Evolutionary conservation across 345 rosid species (phyloP), one percentile per base, ranked within the genome.

Genomic region (Streptanthus diversifolius): DNA sequence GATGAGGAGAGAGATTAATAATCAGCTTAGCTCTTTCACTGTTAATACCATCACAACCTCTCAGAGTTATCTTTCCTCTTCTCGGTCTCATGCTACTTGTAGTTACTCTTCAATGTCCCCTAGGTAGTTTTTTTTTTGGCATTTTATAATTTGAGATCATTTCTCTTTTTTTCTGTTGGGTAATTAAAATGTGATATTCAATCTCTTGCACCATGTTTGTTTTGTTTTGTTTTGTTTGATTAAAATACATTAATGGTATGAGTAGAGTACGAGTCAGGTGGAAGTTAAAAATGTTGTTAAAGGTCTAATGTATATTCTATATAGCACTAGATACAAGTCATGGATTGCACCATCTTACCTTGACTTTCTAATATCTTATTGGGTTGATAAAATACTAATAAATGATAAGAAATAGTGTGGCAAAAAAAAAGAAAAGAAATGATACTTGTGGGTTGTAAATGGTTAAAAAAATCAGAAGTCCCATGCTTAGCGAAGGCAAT

Each of bases 101-200:
- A 90, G 96, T 77, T 78, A 85, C 73, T 90, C 98, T 3, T 82
- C 97, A 14, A 93, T 93, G 98, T 93, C 97, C 12, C 97, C 97
- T 41, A 85, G 98, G 82, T 90, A 83, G 72, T 41, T 9, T 21
- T 55, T 53, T 25, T 5, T 18, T 0, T 22, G 1, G 11, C 17
- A 10, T 72, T 62, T 24, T 15, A 1, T 21, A 3, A 8, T 43
- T 43, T 73, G 41, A 17, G 6, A 33, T 22, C 0, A 33, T 66
- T 57, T 63, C 3, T 15, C 4, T 6, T 49, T 6, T 49, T 17
- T 12, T 13, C 7, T 41, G 13, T 44, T 57, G n/a, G 19, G 43
- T 71, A 13, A 5, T 21, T 8, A 49, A 60, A 49, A 8, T 17
- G 21, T 48, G 58, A 60, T 35, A 13, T 33, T 49, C 39, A 39